Percentiles rank a stretch among this genome's conserved stretches.
phyloP scores from a whole-genome alignment of 805 yeast genomes.

The Saccharomyces jurei region DNA sequence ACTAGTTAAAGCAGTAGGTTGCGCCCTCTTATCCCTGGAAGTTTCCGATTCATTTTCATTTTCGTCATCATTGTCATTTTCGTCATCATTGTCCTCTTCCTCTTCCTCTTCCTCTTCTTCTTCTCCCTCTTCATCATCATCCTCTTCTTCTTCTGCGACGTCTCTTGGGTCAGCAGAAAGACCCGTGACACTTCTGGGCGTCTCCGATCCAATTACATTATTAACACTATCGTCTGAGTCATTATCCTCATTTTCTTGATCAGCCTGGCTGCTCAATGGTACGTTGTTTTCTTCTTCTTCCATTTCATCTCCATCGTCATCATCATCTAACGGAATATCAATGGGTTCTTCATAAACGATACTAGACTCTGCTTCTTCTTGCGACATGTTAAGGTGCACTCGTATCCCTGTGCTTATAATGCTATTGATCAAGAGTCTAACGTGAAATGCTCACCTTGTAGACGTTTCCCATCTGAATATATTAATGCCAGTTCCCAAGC shows the following conservation, averaged over 20 bases:
- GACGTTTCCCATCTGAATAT: background rate
- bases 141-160: constrained; percentile 3
- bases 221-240: background rate
- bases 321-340: constrained; percentile 16
- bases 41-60: background rate
- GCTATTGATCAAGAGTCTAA: background rate
- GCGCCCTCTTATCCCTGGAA: background rate
- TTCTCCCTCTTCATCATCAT: constrained; percentile 5
- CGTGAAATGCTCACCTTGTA: background rate
- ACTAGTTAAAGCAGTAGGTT: background rate
- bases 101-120: constrained; percentile 7
- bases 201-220: background rate
- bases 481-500: background rate
- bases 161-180: constrained; percentile 1
- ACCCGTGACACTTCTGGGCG: constrained; percentile 1
- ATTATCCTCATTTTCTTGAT: constrained; percentile 8
- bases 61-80: background rate
- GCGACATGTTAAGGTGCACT: constrained; percentile 2
- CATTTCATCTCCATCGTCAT: constrained; percentile 4
- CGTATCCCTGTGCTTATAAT: background rate
- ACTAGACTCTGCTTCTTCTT: constrained; percentile 7
- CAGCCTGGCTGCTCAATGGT: constrained; percentile 1
- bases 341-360: constrained; percentile 18
- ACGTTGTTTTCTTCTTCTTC: constrained; percentile 1
- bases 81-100: background rate